These are phyloP conservation scores for Daldinia bambusicola DNA, from an alignment of 495 filamentous ascomycete genomes.

Conservation along the genomic window DNA sequence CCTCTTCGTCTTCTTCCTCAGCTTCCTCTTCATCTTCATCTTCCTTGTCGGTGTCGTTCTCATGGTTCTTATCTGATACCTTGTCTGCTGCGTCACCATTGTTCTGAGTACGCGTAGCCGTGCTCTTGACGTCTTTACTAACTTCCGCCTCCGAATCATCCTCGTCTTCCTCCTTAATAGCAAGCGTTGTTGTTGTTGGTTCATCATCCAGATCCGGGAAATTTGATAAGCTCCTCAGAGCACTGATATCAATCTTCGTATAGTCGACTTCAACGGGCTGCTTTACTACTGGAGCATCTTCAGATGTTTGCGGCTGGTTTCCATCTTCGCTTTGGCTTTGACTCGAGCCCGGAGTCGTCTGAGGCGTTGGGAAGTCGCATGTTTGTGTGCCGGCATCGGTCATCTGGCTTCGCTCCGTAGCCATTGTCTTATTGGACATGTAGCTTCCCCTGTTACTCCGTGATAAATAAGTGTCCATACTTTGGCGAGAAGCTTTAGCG, in stretches of 20 bases:
- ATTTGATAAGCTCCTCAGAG: slow-evolving; percentile 50
- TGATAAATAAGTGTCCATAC: slow-evolving; percentile 68
- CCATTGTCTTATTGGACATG: slow-evolving; percentile 65
- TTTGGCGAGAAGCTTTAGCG: slow-evolving; percentile 71
- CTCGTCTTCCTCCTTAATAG: slow-evolving; percentile 36
- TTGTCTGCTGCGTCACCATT: slow-evolving; percentile 37
- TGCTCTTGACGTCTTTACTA: slow-evolving; percentile 1
- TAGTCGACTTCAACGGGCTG: slow-evolving; percentile 64
- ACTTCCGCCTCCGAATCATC: slow-evolving; percentile 49
- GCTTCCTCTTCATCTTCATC: slow-evolving; percentile 55
- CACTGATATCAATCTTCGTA: slow-evolving; percentile 62
- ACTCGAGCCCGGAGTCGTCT: slow-evolving; percentile 56
- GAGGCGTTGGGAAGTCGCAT: slow-evolving; percentile 58
- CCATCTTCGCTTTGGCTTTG: slow-evolving; percentile 60
- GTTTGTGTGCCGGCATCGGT: slow-evolving; percentile 66
- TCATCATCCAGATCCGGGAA: slow-evolving; percentile 45
- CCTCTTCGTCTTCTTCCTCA: slow-evolving; percentile 52
- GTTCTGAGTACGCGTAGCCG: slow-evolving; percentile 14
- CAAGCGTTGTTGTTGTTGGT: slow-evolving; percentile 33
- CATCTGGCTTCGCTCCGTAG: slow-evolving; percentile 69
- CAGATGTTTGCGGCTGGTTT: slow-evolving; percentile 47
- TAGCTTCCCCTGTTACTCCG: slow-evolving; percentile 75
- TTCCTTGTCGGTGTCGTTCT: slow-evolving; percentile 53
- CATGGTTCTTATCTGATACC: slow-evolving; percentile 45
- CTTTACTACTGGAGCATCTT: slow-evolving; percentile 52